These are phyloP conservation scores for Peronospora belbahrii DNA, from an alignment of 352 stramenopile species.

Conservation along the genomic window DNA sequence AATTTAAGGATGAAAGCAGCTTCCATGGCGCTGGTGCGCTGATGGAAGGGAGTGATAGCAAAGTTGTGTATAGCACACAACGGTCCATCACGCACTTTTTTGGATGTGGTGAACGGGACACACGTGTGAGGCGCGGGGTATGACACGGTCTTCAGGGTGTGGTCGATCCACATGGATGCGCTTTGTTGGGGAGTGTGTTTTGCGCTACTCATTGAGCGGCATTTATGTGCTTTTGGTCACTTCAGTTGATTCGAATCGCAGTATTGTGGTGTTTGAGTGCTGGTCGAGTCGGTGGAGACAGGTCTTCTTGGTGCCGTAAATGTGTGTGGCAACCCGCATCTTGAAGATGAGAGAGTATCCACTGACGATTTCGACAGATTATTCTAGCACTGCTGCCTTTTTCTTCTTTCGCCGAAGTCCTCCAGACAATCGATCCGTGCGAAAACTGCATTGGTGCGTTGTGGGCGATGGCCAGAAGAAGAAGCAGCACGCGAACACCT, in stretches of 20 bases:
- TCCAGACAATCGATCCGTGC: slow-evolving; percentile 26
- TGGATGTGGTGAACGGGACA: slow-evolving; percentile 16
- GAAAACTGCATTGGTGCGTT: slow-evolving; percentile 37
- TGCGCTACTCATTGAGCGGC: neutral
- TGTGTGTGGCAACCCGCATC: neutral
- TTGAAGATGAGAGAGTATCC: slow-evolving; percentile 1
- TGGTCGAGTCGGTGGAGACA: slow-evolving; percentile 17
- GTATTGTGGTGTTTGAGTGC: slow-evolving; percentile 19
- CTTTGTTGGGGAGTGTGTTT: slow-evolving; percentile 1
- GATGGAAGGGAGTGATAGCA: slow-evolving; percentile 18
- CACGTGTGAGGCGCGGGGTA: slow-evolving; percentile 19
- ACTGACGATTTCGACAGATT: slow-evolving; percentile 9
- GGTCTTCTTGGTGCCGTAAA: slow-evolving; percentile 1
- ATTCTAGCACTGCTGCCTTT: slow-evolving; percentile 19
- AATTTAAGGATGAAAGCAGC: slow-evolving; percentile 14
- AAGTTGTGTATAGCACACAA: slow-evolving; percentile 21
- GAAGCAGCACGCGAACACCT: slow-evolving; percentile 40
- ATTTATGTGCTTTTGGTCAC: slow-evolving; percentile 10
- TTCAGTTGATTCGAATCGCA: slow-evolving; percentile 19
- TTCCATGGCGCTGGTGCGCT: slow-evolving; percentile 20
- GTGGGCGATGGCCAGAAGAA: slow-evolving; percentile 33
- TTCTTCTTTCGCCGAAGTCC: slow-evolving; percentile 23
- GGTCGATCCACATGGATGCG: slow-evolving; percentile 12
- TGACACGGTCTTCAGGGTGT: slow-evolving; percentile 22
- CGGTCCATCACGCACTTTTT: slow-evolving; percentile 15